Conservation (phyloP, 805 yeast species). For the Metschnikowia arizonensis region DNA sequence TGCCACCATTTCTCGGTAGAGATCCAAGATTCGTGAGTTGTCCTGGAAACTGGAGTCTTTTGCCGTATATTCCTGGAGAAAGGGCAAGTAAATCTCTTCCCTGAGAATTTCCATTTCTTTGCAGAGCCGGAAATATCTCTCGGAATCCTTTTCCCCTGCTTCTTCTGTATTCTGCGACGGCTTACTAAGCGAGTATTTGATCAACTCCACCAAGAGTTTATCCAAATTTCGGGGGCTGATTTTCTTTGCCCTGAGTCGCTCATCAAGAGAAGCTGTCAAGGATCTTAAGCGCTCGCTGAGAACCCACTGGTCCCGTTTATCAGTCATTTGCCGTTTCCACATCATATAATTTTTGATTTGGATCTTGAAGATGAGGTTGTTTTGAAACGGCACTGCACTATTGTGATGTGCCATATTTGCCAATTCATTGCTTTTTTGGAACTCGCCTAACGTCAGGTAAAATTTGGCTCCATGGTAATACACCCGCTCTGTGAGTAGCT, state of each 20-base stretch:
- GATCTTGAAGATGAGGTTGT: constrained; percentile 23
- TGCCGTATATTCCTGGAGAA: constrained; percentile 22
- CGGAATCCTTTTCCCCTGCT: constrained; percentile 18
- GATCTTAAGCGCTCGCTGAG: constrained; percentile 12
- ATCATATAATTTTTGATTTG: constrained; percentile 30
- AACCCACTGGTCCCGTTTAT: constrained; percentile 7
- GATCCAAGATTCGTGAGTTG: constrained; percentile 23
- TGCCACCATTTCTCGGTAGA: constrained; percentile 34
- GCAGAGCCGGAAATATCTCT: constrained; percentile 18
- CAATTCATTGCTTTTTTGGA: constrained; percentile 30
- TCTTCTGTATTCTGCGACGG: constrained; percentile 2
- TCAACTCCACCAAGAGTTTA: constrained; percentile 25
- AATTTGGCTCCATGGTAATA: constrained; percentile 27
- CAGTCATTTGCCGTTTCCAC: constrained; percentile 24
- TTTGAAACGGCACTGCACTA: constrained; percentile 28
- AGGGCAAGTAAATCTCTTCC: constrained; percentile 30
- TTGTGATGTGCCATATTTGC: constrained; percentile 30
- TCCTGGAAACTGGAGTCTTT: constrained; percentile 17
- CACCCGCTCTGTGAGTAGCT: constrained; percentile 23
- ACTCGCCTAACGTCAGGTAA: constrained; percentile 28
- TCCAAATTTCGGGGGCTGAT: constrained; percentile 10
- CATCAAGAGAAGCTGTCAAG: constrained; percentile 11
- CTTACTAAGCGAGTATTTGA: constrained; percentile 21
- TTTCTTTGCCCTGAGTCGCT: constrained; percentile 6
- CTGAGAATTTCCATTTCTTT: constrained; percentile 16